These are phyloP conservation scores for Gynandropsis gynandra DNA, from an alignment of 345 rosid genomes.

Conservation along the genomic window DNA sequence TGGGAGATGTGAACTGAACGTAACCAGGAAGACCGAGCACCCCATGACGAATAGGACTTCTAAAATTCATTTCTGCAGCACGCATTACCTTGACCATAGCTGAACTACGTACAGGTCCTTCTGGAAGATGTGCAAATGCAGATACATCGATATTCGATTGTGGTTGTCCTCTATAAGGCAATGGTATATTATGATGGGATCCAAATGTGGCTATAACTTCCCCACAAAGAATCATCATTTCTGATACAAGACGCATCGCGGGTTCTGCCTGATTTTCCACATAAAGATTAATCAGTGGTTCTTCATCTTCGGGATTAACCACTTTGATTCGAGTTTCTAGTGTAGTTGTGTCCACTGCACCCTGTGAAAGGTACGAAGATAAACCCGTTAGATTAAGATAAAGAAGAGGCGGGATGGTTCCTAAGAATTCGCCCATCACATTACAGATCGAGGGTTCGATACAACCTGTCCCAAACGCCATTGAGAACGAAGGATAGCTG, in stretches of 20 bases:
- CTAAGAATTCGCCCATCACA: neutral
- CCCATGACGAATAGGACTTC: conserved; percentile 86
- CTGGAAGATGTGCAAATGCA: conserved; percentile 80
- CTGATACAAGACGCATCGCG: conserved; percentile 91
- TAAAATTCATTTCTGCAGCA: conserved; percentile 80
- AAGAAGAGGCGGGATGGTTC: neutral
- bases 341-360: conserved; percentile 82
- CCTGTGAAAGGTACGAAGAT: conserved; percentile 40
- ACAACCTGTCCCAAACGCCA: conserved; percentile 90
- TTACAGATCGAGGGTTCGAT: neutral
- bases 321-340: conserved; percentile 86
- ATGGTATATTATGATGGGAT: conserved; percentile 55
- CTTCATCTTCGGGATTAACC: conserved; percentile 74
- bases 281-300: conserved; percentile 64
- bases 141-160: conserved; percentile 79
- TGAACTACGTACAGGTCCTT: conserved; percentile 84
- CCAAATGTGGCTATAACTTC: conserved; percentile 86
- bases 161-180: conserved; percentile 97
- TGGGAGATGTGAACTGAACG: conserved; percentile 96
- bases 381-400: conserved; percentile 3
- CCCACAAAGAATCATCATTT: conserved; percentile 98
- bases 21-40: conserved; percentile 87
- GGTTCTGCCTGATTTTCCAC: conserved; percentile 89
- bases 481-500: conserved; percentile 59
- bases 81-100: conserved; percentile 78